These are phyloP conservation scores for Mollisia scopiformis DNA, from an alignment of 2,329 filamentous ascomycete species.

Conservation along the genomic window DNA sequence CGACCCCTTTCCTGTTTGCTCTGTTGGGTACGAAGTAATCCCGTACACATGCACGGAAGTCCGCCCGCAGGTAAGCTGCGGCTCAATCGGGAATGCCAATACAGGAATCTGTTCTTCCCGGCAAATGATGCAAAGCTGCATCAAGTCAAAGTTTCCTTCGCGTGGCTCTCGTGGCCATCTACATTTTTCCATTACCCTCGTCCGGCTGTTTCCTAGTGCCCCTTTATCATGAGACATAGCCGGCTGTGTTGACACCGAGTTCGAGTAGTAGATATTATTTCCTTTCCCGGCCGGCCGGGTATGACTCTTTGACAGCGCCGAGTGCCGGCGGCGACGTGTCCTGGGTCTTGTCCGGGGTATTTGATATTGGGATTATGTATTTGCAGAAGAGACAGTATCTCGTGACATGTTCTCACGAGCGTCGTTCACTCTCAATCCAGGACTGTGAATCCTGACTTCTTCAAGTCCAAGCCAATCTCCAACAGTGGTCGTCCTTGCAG, in stretches of 20 bases:
- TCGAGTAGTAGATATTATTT: background rate
- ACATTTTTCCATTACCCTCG: background rate
- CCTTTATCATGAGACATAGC: background rate
- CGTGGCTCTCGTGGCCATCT: background rate
- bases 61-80: background rate
- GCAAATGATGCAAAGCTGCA: too few relatives aligned
- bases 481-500: slow-evolving; percentile 33
- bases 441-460: slow-evolving; percentile 24
- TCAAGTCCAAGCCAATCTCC: slow-evolving; percentile 9
- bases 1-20: background rate
- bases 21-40: background rate
- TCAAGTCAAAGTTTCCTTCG: background rate
- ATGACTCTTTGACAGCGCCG: background rate
- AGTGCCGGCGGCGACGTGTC: background rate
- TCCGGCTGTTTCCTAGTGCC: background rate
- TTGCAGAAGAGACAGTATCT: background rate
- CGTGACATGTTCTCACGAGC: background rate
- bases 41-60: background rate
- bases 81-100: background rate
- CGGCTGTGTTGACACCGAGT: background rate
- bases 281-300: background rate
- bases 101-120: too few relatives aligned
- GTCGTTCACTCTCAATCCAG: slow-evolving; percentile 1
- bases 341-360: background rate
- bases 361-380: background rate